Base-by-base conservation (phyloP, 2,329 filamentous ascomycete species). In the Calonectria ilicicola region DNA sequence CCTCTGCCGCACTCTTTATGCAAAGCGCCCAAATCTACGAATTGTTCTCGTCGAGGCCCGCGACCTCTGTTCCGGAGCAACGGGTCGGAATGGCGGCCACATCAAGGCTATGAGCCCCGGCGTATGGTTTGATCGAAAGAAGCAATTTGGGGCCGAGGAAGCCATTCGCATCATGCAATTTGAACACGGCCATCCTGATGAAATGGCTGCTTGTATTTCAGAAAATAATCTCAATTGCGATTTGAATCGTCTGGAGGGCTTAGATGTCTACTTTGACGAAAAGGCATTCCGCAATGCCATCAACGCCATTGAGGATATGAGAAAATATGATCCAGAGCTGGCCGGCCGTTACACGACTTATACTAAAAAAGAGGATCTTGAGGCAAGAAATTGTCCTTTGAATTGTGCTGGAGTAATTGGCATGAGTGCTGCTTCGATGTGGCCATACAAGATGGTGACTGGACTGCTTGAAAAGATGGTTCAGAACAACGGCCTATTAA, bases 1-100 rank as follows among this genome's bases (percentile, higher is more conserved):
- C 21, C 74, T 77, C 3, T 60, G 63, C 3, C 64, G 67, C 3
- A 74, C 72, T 9, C 70, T 78, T 1, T 63, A 72, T 12, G 51
- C 66, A 2, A 76, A 70, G n/a, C 47, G 53, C 0, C 66, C 76
- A 6, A 51, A 60, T n/a, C 65, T 77, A 5, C 49, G 69, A 10
- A 73, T 78, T 40, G 67, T 71, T 32, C 29, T 77, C 17, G 7
- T 77, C 29, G 76, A 78, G 26, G 76, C 77, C 19, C 72, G 76
- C 1, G 51, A 70, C 23, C 14, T 79, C 10, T 77, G 77, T 51
- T 74, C 66, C 7, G 75, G 75, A 29, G 73, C 75, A 6, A 76
- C 75, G 5, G 73, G 81, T 82, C 38, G 84, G 81, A 56, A 72
- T 63, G 70, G 51, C 38, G 70, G 70, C 7, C 70, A 72, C 35